Conservation (phyloP, 2,329 filamentous ascomycete species). For the Aspergillus udagawae region DNA sequence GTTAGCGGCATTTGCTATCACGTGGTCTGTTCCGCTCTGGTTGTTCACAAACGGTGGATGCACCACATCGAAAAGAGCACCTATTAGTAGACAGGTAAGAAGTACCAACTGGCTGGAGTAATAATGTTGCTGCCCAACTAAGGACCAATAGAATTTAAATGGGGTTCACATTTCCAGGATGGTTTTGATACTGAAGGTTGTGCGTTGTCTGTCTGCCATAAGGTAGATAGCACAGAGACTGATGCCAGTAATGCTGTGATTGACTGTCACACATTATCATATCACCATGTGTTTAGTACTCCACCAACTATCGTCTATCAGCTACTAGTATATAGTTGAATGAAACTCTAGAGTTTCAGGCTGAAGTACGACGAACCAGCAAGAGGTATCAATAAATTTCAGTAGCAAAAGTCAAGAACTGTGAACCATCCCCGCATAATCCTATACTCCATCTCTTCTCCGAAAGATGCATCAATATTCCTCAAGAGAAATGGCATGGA, state of each 20-base stretch:
- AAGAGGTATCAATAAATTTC: not conserved
- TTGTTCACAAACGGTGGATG: no score
- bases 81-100: no score
- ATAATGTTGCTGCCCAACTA: not conserved
- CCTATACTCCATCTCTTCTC: not conserved
- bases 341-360: not conserved
- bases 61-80: no score
- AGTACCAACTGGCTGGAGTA: not conserved
- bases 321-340: not conserved
- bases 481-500: not conserved
- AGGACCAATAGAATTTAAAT: not conserved
- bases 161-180: not conserved
- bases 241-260: not conserved
- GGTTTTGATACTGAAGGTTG: not conserved
- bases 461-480: not conserved
- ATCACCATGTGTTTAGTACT: not conserved
- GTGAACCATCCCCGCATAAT: not conserved
- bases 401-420: not conserved
- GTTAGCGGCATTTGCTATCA: not conserved
- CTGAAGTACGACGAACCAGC: not conserved
- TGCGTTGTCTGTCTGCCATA: not conserved
- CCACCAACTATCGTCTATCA: not conserved
- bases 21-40: not conserved
- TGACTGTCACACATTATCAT: no score
- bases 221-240: not conserved